Evolutionary conservation across 73 alveolate genomes (phyloP).

Genomic region (Paraurostyla sp.): DNA sequence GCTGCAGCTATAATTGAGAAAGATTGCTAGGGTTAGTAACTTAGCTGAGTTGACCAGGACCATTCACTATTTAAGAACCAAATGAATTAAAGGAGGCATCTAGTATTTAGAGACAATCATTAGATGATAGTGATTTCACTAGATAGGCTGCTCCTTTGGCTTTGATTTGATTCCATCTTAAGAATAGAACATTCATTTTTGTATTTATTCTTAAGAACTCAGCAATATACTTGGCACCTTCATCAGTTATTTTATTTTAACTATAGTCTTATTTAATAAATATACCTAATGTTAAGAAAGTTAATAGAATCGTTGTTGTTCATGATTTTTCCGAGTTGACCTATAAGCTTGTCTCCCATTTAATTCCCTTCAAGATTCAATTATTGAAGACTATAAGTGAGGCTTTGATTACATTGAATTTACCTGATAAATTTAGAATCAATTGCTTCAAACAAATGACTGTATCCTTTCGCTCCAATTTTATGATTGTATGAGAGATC

Average conservation of each 20-base stretch:
- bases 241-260: slow-evolving; percentile 36
- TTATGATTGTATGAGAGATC: neutral
- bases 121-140: slow-evolving; percentile 33
- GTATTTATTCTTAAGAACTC: neutral
- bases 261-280: neutral
- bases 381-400: no score
- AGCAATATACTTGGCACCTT: slow-evolving; percentile 55
- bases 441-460: neutral
- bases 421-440: neutral
- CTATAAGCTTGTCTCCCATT: neutral
- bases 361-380: neutral
- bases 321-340: neutral
- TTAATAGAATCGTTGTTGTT: neutral
- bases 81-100: slow-evolving; percentile 60
- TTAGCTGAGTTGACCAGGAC: neutral
- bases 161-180: slow-evolving; percentile 76
- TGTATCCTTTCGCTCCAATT: neutral
- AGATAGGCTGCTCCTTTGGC: slow-evolving; percentile 68
- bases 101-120: slow-evolving; percentile 20
- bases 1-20: neutral
- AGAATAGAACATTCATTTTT: slow-evolving; percentile 52
- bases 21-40: neutral
- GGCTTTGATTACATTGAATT: no score
- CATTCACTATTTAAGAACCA: slow-evolving; percentile 11
- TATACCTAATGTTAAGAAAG: neutral